phyloP scores from a whole-genome alignment of 352 stramenopile genomes.

The Pythium rhizo-oryzae region DNA sequence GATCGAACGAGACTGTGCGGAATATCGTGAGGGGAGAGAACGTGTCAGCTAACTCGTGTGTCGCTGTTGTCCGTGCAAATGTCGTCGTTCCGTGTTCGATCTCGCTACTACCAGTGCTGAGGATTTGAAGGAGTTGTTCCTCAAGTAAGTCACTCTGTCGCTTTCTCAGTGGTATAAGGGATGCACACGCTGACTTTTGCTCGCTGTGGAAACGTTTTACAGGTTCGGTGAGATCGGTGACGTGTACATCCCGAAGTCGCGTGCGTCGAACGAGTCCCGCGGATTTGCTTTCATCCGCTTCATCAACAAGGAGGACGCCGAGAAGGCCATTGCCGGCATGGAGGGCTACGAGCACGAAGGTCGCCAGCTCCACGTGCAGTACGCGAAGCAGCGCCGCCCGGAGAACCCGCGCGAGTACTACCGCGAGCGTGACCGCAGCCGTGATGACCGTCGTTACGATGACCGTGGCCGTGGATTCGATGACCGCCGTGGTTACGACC shows the following conservation, averaged over 20 bases:
- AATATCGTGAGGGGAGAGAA: constrained; percentile 10
- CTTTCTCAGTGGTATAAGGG: not conserved
- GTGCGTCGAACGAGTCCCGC: constrained; percentile 74
- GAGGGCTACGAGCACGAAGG: constrained; percentile 76
- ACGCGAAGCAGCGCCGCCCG: constrained; percentile 73
- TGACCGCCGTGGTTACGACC: constrained; percentile 31
- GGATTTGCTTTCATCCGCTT: constrained; percentile 91
- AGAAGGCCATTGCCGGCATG: constrained; percentile 84
- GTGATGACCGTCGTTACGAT: constrained; percentile 19
- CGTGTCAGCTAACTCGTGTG: constrained; percentile 31
- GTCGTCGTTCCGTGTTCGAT: constrained; percentile 3
- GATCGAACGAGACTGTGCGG: constrained; percentile 20
- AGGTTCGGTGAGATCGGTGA: constrained; percentile 78
- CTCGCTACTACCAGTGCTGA: constrained; percentile 20
- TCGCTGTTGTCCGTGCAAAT: constrained; percentile 20
- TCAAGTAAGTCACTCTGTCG: constrained; percentile 47
- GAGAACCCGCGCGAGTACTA: constrained; percentile 83
- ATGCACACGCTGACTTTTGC: not conserved
- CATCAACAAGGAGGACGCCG: constrained; percentile 85
- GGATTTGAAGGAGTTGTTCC: constrained; percentile 61
- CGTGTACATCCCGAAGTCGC: constrained; percentile 81
- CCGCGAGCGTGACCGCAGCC: constrained; percentile 31
- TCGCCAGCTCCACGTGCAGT: constrained; percentile 73
- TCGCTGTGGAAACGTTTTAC: not conserved
- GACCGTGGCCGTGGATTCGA: constrained; percentile 35